These are phyloP conservation scores for Chalciporus sphaerocephalus DNA, from an alignment of 768 basidiomycete genomes.

Conservation along the genomic window DNA sequence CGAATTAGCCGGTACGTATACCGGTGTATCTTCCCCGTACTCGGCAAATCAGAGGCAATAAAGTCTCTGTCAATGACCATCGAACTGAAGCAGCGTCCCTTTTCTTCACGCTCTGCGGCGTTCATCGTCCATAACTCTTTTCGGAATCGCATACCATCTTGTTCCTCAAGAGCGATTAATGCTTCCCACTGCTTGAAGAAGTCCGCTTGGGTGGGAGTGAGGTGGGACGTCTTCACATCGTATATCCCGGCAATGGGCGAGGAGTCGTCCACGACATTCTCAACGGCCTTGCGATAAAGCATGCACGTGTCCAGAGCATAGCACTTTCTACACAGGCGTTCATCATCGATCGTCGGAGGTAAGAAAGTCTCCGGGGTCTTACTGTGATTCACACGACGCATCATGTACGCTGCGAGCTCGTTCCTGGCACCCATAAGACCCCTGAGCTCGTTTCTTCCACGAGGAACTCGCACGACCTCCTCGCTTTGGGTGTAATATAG, in stretches of 20 bases:
- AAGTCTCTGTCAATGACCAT: conserved; percentile 65
- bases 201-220: conserved; percentile 57
- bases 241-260: conserved; percentile 67
- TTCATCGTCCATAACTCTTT: conserved; percentile 93
- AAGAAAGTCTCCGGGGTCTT: conserved; percentile 54
- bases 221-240: conserved; percentile 72
- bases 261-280: conserved; percentile 49
- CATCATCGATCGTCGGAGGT: conserved; percentile 83
- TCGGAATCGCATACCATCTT: conserved; percentile 76
- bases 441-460: conserved; percentile 76
- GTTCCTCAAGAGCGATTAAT: conserved; percentile 81
- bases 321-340: conserved; percentile 73
- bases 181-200: conserved; percentile 94
- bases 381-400: conserved; percentile 38
- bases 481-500: conserved; percentile 94
- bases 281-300: conserved; percentile 86
- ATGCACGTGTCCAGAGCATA: conserved; percentile 85
- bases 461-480: conserved; percentile 78
- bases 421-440: conserved; percentile 81
- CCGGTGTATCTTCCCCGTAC: conserved; percentile 61
- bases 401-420: conserved; percentile 76
- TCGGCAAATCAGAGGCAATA: conserved; percentile 16
- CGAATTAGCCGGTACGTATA: conserved; percentile 73
- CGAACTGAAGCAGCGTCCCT: conserved; percentile 77
- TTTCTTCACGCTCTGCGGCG: conserved; percentile 70